Base-by-base conservation (phyloP, 129 eudicot species). In the Arctium minus region DNA sequence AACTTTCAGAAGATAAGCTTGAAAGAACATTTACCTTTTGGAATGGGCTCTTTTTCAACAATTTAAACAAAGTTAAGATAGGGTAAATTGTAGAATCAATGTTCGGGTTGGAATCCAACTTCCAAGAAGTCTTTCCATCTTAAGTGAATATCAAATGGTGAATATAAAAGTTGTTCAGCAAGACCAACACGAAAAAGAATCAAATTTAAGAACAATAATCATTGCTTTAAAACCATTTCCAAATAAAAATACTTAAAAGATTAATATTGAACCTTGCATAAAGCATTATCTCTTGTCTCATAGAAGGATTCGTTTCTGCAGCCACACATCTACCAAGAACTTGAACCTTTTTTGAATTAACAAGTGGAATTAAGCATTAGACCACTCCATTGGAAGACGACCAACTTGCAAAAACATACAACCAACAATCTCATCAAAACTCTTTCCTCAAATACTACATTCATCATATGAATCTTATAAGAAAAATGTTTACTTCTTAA, bases 301-400 rank as follows among this genome's bases (percentile, higher is more conserved):
- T 30, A 3, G 39, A 50, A 46, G 92, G 91, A 85, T 71, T 84
- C 2, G 33, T 17, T 1, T 97, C 97, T 32, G 90, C 98, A 90
- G 89, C 89, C 81, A 94, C 77, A 80, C 98, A 94, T 56, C 94
- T 85, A 42, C 92, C 92, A 82, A 84, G 89, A 78, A 94, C 89
- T 71, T 91, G 92, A 65, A 91, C 98, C 84, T 91, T 94, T 6
- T 80, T 70, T 13, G 97, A 94, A 83, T 85, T 91, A 40, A 94
- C 98, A 75, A 94, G 98, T 22, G 97, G 98, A 90, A 86, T 88
- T 53, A 92, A 89, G 76, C 97, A 94, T 94, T 94, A n/a, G 92
- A 84, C 98, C 98, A 92, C 79, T 92, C 97, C 94, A 90, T 90
- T 12, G 98, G 97, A 80, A 94, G 89, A 32, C 97, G 87, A 0